Base-by-base conservation (phyloP, 768 basidiomycete genomes). In the Russula virescens region DNA sequence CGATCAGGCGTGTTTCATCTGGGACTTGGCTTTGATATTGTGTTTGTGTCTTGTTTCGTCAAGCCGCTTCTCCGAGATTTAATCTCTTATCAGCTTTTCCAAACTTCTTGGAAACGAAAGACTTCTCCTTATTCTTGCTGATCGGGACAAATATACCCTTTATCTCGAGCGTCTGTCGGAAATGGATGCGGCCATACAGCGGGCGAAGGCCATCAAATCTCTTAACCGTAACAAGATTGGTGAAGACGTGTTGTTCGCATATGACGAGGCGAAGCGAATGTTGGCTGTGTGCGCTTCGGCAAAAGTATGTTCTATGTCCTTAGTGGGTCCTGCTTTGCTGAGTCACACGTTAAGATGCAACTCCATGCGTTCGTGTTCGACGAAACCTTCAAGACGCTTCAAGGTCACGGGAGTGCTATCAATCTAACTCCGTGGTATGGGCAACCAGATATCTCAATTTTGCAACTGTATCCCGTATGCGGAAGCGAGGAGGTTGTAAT, bases 401-500 rank as follows among this genome's bases (percentile, higher is more conserved):
- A 79, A 55, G 75, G 73, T 0, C 72, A 70, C 52, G 82, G 82
- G 1, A 76, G 70, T 13, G 52, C 75, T 0, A 70, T 80, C 9
- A 73, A 76, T 34, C 72, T 86, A 3, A 63, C 62, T 5, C 54
- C 63, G 0, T 85, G 83, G 82, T 83, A 82, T 61, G 23, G 66
- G 11, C 52, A 53, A 19, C 61, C 67, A 0, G 66, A 61, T 3
- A n/a, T 63, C 0, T 53, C 57, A 5, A 74, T 84, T 25, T 59
- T 49, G 0, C 72, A 73, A 18, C 71, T 78, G 3, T 74, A 76
- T 45, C 83, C 82, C 60, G 73, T 83, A 0, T 71, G 71, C 35
- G 80, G 82, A 5, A 77, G 68, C 28, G 84, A 86, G 61, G 85
- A 86, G 54, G 56, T 86, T 4, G 65, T 81, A 0, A 66, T 86